phyloP scores from a whole-genome alignment of 495 filamentous ascomycete species.

The Penicillium angulare region DNA sequence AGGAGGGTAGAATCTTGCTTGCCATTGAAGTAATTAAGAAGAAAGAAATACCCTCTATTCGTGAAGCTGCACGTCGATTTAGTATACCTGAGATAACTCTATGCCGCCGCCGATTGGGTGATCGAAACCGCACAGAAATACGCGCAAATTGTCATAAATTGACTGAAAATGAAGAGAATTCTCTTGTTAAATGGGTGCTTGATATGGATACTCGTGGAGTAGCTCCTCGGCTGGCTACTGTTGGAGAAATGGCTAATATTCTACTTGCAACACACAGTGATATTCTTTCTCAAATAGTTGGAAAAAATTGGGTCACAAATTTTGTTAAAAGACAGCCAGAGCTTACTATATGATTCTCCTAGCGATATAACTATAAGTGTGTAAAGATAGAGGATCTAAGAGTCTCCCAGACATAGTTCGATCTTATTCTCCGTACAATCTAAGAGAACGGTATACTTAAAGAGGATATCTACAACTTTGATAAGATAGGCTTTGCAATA shows the following conservation, averaged over 20 bases:
- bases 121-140: background rate
- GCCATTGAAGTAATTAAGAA: conserved; percentile 2
- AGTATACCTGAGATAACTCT: background rate
- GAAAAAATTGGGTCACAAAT: conserved; percentile 4
- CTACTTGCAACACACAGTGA: too few species aligned
- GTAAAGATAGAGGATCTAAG: background rate
- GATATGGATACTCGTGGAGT: conserved; percentile 11
- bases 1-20: background rate
- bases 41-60: background rate
- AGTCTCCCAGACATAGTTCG: background rate
- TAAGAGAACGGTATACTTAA: too few species aligned
- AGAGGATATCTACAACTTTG: too few species aligned
- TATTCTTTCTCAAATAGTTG: too few species aligned
- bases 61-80: background rate
- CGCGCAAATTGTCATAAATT: conserved; percentile 18
- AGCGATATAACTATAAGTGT: too few species aligned
- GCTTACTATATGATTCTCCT: conserved; percentile 27
- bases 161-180: conserved; percentile 25
- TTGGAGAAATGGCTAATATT: conserved; percentile 6
- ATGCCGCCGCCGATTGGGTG: background rate
- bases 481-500: too few species aligned
- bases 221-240: conserved; percentile 8
- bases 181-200: conserved; percentile 33
- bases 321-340: conserved; percentile 32
- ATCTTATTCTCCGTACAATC: too few species aligned